A percentile compares a stretch with the other conserved stretches of the same genome.
Conservation (phyloP, 495 filamentous ascomycete species). For the Xeromyces bisporus region DNA sequence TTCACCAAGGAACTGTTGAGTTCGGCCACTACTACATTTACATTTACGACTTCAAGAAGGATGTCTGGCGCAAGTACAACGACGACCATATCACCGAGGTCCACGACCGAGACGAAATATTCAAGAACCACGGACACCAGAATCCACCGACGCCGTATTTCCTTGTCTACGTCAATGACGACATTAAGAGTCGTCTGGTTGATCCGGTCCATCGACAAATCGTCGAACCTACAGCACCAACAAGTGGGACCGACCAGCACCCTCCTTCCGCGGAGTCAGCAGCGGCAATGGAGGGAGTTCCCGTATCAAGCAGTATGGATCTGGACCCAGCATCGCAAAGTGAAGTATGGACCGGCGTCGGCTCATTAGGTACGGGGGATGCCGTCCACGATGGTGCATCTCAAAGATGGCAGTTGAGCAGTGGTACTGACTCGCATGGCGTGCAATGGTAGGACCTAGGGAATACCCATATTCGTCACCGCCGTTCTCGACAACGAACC, state of each 20-base stretch:
- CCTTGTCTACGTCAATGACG: constrained; percentile 63
- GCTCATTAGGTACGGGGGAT: constrained; percentile 17
- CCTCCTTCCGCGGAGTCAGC: constrained; percentile 1
- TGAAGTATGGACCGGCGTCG: constrained; percentile 8
- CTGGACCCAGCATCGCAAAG: constrained; percentile 19
- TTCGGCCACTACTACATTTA: constrained; percentile 96
- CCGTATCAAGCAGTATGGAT: constrained; percentile 10
- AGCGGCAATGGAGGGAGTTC: constrained; percentile 9
- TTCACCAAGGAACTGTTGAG: constrained; percentile 54
- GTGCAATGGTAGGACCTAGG: constrained; percentile 17
- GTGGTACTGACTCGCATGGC: constrained; percentile 9
- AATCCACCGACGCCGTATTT: constrained; percentile 70
- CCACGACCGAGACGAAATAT: constrained; percentile 43
- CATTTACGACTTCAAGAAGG: constrained; percentile 69
- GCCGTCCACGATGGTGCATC: constrained; percentile 1
- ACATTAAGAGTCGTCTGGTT: constrained; percentile 42
- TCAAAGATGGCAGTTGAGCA: constrained; percentile 4
- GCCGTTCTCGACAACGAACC: constrained; percentile 4
- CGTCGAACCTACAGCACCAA: constrained; percentile 6
- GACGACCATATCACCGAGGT: constrained; percentile 64
- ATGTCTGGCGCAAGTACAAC: constrained; percentile 88
- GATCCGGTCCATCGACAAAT: constrained; percentile 39
- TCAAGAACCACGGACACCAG: constrained; percentile 39
- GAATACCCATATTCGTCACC: constrained; percentile 2
- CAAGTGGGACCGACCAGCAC: background rate